Conservation (phyloP, 139 green algal species). For the Chlorella ohadii region DNA sequence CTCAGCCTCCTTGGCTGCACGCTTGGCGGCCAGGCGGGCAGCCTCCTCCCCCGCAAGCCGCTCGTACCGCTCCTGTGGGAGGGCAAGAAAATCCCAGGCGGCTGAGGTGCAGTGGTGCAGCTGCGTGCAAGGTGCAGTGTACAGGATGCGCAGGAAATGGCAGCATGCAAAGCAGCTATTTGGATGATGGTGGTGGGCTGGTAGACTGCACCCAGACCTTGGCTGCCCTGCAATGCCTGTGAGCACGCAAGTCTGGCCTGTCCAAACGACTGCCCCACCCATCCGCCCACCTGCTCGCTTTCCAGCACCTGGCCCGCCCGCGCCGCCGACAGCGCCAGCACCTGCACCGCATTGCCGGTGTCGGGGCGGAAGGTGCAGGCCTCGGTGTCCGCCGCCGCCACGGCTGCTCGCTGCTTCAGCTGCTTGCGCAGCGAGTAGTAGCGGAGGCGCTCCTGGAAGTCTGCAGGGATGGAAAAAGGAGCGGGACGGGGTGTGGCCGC, state of each 20-base stretch:
- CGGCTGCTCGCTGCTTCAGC: not conserved
- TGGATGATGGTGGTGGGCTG: too few species aligned
- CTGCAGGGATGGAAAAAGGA: not conserved
- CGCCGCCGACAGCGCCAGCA: constrained; percentile 31
- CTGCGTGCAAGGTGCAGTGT: too few species aligned
- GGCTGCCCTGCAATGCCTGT: too few species aligned
- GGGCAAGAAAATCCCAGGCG: too few species aligned
- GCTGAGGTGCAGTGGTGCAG: too few species aligned
- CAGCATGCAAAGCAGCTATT: too few species aligned
- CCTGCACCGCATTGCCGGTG: constrained; percentile 36
- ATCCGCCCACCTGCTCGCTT: not conserved
- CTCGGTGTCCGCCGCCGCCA: constrained; percentile 20
- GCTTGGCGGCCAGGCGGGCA: not conserved
- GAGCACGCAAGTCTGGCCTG: too few species aligned
- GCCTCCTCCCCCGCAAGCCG: constrained; percentile 11
- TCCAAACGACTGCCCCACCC: too few species aligned
- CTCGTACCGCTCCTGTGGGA: constrained; percentile 21
- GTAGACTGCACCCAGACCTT: too few species aligned
- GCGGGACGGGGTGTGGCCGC: too few species aligned
- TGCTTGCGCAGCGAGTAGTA: constrained; percentile 32
- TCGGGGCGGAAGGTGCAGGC: constrained; percentile 54
- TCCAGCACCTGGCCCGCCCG: constrained; percentile 20
- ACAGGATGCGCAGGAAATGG: too few species aligned
- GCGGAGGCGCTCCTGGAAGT: constrained; percentile 50
- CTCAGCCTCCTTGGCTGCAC: constrained; percentile 23